Percentiles rank a stretch among this genome's conserved stretches.
Conservation (phyloP, 805 yeast species). For the Zygoascus ofunaensis region DNA sequence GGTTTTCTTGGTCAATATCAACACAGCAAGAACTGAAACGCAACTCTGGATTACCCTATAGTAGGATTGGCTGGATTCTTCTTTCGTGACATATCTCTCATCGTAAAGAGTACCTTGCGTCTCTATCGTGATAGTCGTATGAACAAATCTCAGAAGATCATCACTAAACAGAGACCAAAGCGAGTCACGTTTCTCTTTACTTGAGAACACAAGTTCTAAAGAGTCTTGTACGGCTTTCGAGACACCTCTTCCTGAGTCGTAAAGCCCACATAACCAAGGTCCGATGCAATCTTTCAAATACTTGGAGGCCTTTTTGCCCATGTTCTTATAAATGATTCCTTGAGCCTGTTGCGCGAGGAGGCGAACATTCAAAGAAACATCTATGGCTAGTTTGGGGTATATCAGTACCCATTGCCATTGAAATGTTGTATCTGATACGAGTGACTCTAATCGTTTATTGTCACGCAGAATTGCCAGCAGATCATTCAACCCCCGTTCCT, state of each 20-base stretch:
- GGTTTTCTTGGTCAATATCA: constrained; percentile 14
- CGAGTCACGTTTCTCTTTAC: constrained; percentile 43
- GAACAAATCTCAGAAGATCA: constrained; percentile 47
- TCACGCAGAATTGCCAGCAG: constrained; percentile 30
- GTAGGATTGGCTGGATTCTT: constrained; percentile 59
- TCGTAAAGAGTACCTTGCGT: constrained; percentile 60
- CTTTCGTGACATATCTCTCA: constrained; percentile 55
- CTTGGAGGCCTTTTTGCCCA: constrained; percentile 52
- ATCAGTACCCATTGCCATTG: constrained; percentile 64
- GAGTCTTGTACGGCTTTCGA: constrained; percentile 40
- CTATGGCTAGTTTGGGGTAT: constrained; percentile 71
- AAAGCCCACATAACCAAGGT: constrained; percentile 59
- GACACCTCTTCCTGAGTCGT: constrained; percentile 60
- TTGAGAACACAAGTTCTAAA: constrained; percentile 46
- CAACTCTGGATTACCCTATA: constrained; percentile 46
- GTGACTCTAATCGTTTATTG: constrained; percentile 16
- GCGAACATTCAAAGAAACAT: constrained; percentile 59
- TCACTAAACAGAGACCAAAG: constrained; percentile 52
- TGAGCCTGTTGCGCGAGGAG: constrained; percentile 55
- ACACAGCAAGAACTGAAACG: constrained; percentile 37
- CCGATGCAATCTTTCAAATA: constrained; percentile 68
- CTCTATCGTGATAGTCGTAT: constrained; percentile 47
- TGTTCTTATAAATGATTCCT: constrained; percentile 38
- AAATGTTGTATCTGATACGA: constrained; percentile 39
- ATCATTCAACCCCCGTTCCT: constrained; percentile 66